Percentiles rank a stretch among this genome's conserved stretches.
Conservation (phyloP, 2,329 filamentous ascomycete species). For the Lasiodiplodia citricola region DNA sequence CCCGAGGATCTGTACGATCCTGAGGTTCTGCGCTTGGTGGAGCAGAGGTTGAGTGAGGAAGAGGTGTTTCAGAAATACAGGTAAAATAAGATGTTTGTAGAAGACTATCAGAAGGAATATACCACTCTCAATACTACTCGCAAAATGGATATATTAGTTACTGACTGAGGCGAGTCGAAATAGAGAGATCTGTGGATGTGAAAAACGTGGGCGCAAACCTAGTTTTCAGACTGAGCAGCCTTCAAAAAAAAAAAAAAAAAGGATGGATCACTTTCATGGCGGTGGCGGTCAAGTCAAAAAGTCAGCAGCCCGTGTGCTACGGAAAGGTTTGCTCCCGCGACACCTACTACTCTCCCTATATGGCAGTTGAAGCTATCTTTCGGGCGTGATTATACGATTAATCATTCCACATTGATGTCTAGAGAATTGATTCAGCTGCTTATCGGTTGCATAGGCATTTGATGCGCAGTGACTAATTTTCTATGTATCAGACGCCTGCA, state of each 20-base stretch:
- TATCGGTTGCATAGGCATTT: too few species aligned
- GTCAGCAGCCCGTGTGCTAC: too few species aligned
- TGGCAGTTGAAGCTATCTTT: too few species aligned
- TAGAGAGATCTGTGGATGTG: not conserved
- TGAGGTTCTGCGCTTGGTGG: conserved; percentile 70
- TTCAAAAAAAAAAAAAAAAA: too few species aligned
- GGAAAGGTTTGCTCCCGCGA: too few species aligned
- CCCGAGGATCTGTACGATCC: conserved; percentile 76
- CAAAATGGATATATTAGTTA: not conserved
- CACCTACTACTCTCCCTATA: too few species aligned
- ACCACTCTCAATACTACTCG: not conserved
- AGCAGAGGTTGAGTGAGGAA: conserved; percentile 71
- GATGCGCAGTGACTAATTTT: too few species aligned
- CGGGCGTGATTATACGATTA: too few species aligned
- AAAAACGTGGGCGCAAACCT: not conserved
- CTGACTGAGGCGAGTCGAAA: not conserved
- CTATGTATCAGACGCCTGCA: too few species aligned
- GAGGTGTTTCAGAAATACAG: conserved; percentile 58
- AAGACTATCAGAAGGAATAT: not conserved
- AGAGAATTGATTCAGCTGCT: too few species aligned
- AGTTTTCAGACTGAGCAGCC: not conserved
- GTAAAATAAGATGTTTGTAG: not conserved
- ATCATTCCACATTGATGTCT: too few species aligned
- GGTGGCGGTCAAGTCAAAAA: too few species aligned
- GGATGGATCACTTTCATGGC: not conserved